phyloP scores from a whole-genome alignment of 352 stramenopile genomes.

The Pythium sukuiense region DNA sequence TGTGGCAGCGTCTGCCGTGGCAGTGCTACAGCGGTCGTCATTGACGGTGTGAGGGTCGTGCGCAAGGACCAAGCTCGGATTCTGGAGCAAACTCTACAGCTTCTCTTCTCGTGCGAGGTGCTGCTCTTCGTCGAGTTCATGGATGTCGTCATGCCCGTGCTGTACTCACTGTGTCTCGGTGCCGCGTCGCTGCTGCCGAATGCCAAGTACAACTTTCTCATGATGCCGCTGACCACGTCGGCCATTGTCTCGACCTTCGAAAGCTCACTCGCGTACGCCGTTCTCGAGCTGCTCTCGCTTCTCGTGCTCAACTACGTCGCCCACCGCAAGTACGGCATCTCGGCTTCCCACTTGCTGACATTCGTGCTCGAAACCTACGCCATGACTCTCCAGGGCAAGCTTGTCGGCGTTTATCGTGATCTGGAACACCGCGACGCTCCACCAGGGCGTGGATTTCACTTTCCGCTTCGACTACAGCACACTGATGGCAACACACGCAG shows the following conservation, averaged over 20 bases:
- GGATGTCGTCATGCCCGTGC: constrained; percentile 23
- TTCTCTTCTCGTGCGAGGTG: constrained; percentile 27
- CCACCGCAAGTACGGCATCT: constrained; percentile 30
- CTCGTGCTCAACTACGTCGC: constrained; percentile 31
- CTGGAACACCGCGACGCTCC: constrained; percentile 19
- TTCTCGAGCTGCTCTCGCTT: constrained; percentile 37
- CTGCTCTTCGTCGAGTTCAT: constrained; percentile 35
- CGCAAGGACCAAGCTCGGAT: constrained; percentile 26
- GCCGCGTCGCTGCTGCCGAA: constrained; percentile 16
- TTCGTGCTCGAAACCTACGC: constrained; percentile 42
- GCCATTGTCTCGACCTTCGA: neutral
- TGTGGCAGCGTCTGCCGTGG: neutral
- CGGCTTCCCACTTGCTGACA: constrained; percentile 28
- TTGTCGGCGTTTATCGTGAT: constrained; percentile 32
- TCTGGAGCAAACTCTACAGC: constrained; percentile 33
- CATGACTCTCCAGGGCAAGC: constrained; percentile 36
- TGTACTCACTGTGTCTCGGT: constrained; percentile 16
- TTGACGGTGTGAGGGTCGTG: constrained; percentile 22
- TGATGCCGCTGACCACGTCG: neutral
- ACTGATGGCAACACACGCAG: neutral
- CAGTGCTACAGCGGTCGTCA: neutral
- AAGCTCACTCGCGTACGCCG: constrained; percentile 26
- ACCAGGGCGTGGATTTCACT: constrained; percentile 21
- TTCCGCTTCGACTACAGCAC: constrained; percentile 17
- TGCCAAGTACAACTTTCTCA: constrained; percentile 19